Conservation (phyloP, 108 stramenopile genomes). For the Nitzschia inconspicua region DNA sequence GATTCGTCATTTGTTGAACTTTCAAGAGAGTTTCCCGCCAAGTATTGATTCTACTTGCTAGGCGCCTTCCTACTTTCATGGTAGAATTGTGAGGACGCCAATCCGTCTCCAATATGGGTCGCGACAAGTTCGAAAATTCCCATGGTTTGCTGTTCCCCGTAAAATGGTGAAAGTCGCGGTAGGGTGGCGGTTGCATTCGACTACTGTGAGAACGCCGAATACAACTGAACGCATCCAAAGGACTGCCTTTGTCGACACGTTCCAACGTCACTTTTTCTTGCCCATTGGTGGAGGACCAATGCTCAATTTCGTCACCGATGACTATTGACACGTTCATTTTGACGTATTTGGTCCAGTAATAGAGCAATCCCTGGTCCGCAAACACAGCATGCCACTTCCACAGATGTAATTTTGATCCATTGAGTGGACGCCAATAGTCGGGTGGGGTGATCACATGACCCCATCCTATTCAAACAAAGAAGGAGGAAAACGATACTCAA, state of each 20-base stretch:
- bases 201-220: too few relatives aligned
- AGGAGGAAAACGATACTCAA: background rate
- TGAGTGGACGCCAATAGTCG: conserved; percentile 7
- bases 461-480: conserved; percentile 15
- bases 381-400: conserved; percentile 42
- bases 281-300: too few relatives aligned
- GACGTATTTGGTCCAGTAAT: conserved; percentile 40
- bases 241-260: too few relatives aligned
- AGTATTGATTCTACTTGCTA: too few relatives aligned
- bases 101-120: too few relatives aligned
- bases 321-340: conserved; percentile 22
- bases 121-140: too few relatives aligned
- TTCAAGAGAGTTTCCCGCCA: too few relatives aligned
- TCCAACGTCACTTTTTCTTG: too few relatives aligned
- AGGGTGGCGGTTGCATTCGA: conserved; percentile 22
- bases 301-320: conserved; percentile 16
- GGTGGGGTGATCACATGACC: conserved; percentile 28
- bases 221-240: too few relatives aligned
- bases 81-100: too few relatives aligned
- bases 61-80: too few relatives aligned
- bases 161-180: conserved; percentile 37
- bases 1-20: too few relatives aligned
- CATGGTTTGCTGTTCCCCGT: conserved; percentile 27
- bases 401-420: background rate
- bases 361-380: conserved; percentile 58